Percentiles rank a stretch among this genome's conserved stretches.
These are phyloP conservation scores for Dendryphion nanum DNA, from an alignment of 2,329 filamentous ascomycete genomes.

Conservation along the genomic window DNA sequence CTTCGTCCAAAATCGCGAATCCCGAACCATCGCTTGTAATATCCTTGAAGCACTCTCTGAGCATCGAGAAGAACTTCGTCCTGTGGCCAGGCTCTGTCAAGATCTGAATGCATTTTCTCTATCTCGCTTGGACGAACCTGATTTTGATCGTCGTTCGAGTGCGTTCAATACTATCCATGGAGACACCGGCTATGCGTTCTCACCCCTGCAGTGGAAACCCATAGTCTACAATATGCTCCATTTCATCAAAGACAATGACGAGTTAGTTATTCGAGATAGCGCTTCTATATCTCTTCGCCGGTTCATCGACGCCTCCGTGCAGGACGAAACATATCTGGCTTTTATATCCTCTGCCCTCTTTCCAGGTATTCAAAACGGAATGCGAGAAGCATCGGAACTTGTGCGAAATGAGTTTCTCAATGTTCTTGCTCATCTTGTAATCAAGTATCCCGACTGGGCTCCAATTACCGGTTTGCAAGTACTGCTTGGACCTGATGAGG, in stretches of 20 bases:
- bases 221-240: conserved; percentile 87
- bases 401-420: conserved; percentile 80
- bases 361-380: conserved; percentile 72
- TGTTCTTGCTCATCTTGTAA: conserved; percentile 76
- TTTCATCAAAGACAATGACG: conserved; percentile 81
- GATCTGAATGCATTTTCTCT: conserved; percentile 78
- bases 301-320: conserved; percentile 64
- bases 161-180: conserved; percentile 74
- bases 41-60: conserved; percentile 70
- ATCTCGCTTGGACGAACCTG: conserved; percentile 75
- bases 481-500: conserved; percentile 71
- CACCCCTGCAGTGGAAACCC: conserved; percentile 77
- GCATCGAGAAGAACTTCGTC: conserved; percentile 58
- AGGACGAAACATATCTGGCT: conserved; percentile 52
- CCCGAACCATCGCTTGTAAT: conserved; percentile 70
- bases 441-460: conserved; percentile 66
- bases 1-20: conserved; percentile 81
- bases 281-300: conserved; percentile 77
- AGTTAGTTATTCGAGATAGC: conserved; percentile 81
- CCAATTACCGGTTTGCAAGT: conserved; percentile 71
- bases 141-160: conserved; percentile 77
- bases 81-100: conserved; percentile 68
- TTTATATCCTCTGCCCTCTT: conserved; percentile 67
- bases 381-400: conserved; percentile 76
- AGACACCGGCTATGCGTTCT: conserved; percentile 58